Evolutionary conservation across 139 green algal genomes (phyloP).

Genomic region (Axilococcus clingmanii): DNA sequence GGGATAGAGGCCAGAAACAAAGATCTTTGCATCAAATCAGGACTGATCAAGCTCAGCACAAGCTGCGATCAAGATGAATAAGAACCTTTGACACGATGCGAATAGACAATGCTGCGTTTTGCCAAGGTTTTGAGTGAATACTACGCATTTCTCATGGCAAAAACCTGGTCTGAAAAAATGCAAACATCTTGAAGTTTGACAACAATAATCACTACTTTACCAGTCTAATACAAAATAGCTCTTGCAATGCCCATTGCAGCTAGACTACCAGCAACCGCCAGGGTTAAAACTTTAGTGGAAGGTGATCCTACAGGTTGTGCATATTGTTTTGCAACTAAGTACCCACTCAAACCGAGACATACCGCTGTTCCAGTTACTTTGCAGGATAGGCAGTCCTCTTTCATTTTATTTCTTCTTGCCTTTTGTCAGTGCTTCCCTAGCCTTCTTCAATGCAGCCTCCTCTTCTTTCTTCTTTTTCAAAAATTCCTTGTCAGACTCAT

Average conservation of each 20-base stretch:
- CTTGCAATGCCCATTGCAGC: conserved; percentile 14
- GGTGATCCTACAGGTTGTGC: conserved; percentile 5
- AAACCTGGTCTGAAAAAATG: no score
- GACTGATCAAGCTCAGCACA: no score
- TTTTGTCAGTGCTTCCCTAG: conserved; percentile 20
- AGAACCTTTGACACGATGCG: no score
- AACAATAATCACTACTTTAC: background rate
- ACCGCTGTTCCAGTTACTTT: conserved; percentile 19
- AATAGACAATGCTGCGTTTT: no score
- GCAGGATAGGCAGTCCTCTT: conserved; percentile 22
- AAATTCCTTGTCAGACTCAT: conserved; percentile 27
- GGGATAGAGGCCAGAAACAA: no score
- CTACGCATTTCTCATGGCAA: no score
- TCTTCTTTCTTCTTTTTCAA: conserved; percentile 36
- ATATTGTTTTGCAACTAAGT: conserved; percentile 10
- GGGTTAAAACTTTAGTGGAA: conserved; percentile 4
- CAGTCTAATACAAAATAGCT: conserved; percentile 15
- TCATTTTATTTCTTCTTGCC: conserved; percentile 34
- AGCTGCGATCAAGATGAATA: no score
- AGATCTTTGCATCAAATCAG: no score
- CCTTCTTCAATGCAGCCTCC: conserved; percentile 27
- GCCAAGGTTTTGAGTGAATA: no score
- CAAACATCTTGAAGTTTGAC: no score
- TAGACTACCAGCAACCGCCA: conserved; percentile 17
- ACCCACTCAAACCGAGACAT: conserved; percentile 22